Evolutionary conservation across 2,329 filamentous ascomycete species (phyloP).

Genomic region (Spiromastix sp.): DNA sequence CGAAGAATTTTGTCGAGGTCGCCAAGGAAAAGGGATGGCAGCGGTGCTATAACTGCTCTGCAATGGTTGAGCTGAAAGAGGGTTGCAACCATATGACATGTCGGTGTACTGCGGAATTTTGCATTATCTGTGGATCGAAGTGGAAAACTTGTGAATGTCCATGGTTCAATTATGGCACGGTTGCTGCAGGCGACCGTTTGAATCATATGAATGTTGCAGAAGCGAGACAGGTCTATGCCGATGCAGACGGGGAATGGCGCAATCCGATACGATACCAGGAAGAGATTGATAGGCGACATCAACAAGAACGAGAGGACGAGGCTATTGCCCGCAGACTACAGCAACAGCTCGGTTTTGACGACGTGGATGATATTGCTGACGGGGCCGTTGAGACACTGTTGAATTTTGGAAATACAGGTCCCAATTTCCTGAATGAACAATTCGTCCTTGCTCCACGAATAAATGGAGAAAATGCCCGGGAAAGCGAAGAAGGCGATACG

Average conservation of each 20-base stretch:
- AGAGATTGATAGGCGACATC: conserved; percentile 35
- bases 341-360: conserved; percentile 4
- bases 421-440: too few relatives aligned
- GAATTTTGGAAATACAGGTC: too few relatives aligned
- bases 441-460: too few relatives aligned
- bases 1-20: conserved; percentile 43
- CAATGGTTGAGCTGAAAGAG: conserved; percentile 68
- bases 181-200: conserved; percentile 53
- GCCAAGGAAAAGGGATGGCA: conserved; percentile 67
- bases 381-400: too few relatives aligned
- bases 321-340: conserved; percentile 43
- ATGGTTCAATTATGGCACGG: conserved; percentile 58
- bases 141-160: conserved; percentile 81
- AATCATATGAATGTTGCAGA: conserved; percentile 81
- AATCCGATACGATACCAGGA: conserved; percentile 34
- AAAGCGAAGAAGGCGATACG: too few relatives aligned
- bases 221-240: conserved; percentile 26
- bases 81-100: conserved; percentile 86
- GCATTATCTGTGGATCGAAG: conserved; percentile 70
- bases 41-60: conserved; percentile 65
- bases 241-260: conserved; percentile 6
- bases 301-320: conserved; percentile 42
- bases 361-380: neutral
- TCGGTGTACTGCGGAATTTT: conserved; percentile 74
- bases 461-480: too few relatives aligned